Conservation (phyloP, 2,329 filamentous ascomycete species). For the Pseudogymnoascus sp. region DNA sequence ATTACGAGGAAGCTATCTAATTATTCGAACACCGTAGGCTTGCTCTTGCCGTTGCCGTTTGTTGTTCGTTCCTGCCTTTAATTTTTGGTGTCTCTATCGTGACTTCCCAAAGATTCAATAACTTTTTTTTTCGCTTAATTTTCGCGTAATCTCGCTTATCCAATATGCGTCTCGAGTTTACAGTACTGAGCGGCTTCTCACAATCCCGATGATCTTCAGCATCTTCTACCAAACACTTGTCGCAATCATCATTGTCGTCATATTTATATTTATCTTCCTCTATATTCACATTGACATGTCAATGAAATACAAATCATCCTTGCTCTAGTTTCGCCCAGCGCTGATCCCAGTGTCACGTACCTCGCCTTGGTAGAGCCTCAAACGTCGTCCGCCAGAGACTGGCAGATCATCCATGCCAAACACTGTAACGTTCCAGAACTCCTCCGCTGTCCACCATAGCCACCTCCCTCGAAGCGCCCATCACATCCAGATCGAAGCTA, state of each 20-base stretch:
- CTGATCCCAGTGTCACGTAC: not conserved
- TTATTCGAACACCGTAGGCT: not conserved
- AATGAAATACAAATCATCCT: not conserved
- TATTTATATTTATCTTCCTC: not conserved
- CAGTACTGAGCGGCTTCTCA: not conserved
- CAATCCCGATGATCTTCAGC: not conserved
- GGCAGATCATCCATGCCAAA: constrained; percentile 1
- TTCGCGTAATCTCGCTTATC: not conserved
- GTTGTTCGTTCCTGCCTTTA: constrained; percentile 9
- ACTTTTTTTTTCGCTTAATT: not conserved
- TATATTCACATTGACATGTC: not conserved
- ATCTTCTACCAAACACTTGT: not conserved
- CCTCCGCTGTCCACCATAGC: not conserved
- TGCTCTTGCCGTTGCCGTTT: not conserved
- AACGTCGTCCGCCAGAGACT: not conserved
- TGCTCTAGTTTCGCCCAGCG: not conserved
- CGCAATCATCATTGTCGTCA: not conserved
- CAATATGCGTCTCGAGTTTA: not conserved
- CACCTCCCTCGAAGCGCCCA: not conserved
- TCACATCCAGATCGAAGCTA: not conserved
- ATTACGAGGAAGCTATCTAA: not conserved
- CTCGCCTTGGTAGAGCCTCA: constrained; percentile 6
- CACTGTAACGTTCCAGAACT: not conserved
- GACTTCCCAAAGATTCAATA: not conserved
- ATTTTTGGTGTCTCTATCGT: too few relatives aligned